A percentile compares a stretch with the other conserved stretches of the same genome.
These are phyloP conservation scores for Wickerhamomyces queroliae DNA, from an alignment of 805 yeast species.

Conservation along the genomic window DNA sequence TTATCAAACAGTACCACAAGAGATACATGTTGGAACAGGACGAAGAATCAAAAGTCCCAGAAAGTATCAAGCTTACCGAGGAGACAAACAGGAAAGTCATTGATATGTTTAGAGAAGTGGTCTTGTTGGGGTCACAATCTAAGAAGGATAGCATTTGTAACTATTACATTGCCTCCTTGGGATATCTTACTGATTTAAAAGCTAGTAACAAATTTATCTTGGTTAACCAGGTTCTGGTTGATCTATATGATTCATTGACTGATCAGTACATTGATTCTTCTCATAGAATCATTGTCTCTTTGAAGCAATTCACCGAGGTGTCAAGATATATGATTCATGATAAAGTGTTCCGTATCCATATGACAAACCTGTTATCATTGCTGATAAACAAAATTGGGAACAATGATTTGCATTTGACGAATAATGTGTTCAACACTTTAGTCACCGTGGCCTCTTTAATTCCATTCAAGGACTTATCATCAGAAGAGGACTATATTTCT, in stretches of 20 bases:
- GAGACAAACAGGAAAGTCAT: conserved; percentile 30
- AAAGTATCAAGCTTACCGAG: conserved; percentile 23
- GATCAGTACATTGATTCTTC: conserved; percentile 63
- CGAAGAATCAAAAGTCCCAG: conserved; percentile 24
- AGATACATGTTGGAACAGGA: conserved; percentile 46
- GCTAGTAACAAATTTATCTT: conserved; percentile 38
- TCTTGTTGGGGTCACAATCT: conserved; percentile 73
- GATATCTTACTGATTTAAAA: conserved; percentile 50
- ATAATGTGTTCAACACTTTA: conserved; percentile 60
- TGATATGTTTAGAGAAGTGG: conserved; percentile 39
- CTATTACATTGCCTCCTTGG: conserved; percentile 52
- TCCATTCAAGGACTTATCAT: conserved; percentile 58
- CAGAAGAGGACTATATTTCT: conserved; percentile 32
- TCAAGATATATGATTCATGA: conserved; percentile 60
- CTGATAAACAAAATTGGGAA: conserved; percentile 80
- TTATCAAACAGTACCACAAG: conserved; percentile 55
- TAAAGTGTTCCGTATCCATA: conserved; percentile 68
- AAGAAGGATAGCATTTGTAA: conserved; percentile 53
- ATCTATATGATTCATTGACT: conserved; percentile 69
- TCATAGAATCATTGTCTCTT: conserved; percentile 72
- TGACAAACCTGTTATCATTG: conserved; percentile 66
- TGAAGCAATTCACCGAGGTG: conserved; percentile 59
- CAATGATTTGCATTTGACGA: conserved; percentile 74
- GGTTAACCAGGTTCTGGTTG: conserved; percentile 51
- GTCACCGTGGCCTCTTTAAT: conserved; percentile 65